A percentile compares a stretch with the other conserved stretches of the same genome.
phyloP scores from a whole-genome alignment of 441 rosid genomes.

The Breynia disticha region DNA sequence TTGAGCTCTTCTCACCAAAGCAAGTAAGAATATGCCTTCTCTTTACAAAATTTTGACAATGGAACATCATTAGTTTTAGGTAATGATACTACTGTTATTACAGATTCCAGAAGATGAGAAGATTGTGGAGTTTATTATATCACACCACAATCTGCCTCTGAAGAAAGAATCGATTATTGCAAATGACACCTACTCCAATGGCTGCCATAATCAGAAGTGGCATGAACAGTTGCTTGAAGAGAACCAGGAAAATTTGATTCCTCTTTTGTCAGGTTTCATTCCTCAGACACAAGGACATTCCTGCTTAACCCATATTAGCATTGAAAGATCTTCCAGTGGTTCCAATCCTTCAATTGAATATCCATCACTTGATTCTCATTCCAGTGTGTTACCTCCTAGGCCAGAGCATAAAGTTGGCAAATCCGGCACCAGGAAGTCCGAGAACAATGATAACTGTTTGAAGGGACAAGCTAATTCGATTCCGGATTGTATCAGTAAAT shows the following conservation, averaged over 20 bases:
- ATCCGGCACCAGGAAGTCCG: slow-evolving; percentile 15
- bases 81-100: slow-evolving; percentile 14
- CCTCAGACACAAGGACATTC: slow-evolving; percentile 20
- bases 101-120: slow-evolving; percentile 51
- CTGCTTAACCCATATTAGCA: slow-evolving; percentile 20
- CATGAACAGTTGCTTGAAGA: slow-evolving; percentile 24
- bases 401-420: slow-evolving; percentile 19
- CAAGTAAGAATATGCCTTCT: slow-evolving; percentile 32
- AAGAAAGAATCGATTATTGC: slow-evolving; percentile 19
- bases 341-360: slow-evolving; percentile 34
- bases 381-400: slow-evolving; percentile 14
- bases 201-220: slow-evolving; percentile 12
- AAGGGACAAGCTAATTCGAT: slow-evolving; percentile 19
- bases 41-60: background rate
- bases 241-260: slow-evolving; percentile 19
- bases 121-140: slow-evolving; percentile 34
- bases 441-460: slow-evolving; percentile 5
- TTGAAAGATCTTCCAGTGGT: slow-evolving; percentile 41
- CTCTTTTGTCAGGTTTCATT: slow-evolving; percentile 16
- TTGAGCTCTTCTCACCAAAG: slow-evolving; percentile 58
- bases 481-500: slow-evolving; percentile 8
- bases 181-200: slow-evolving; percentile 2
- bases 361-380: slow-evolving; percentile 20
- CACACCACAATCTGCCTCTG: slow-evolving; percentile 28
- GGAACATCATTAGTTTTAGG: background rate